Base-by-base conservation (phyloP, 345 rosid species). In the Anacardium occidentale region DNA sequence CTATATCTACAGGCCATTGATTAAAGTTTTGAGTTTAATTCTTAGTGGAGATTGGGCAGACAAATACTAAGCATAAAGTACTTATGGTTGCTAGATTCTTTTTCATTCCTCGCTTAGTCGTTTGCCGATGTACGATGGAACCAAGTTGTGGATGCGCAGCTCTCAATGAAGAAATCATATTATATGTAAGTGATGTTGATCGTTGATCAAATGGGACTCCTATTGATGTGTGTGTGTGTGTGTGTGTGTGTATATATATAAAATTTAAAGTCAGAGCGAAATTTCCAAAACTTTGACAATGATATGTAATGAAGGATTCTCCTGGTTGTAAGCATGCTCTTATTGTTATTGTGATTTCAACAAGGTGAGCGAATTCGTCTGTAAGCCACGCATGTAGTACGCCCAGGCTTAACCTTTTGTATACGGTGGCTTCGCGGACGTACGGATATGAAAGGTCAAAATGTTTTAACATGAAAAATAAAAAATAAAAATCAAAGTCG, bases 131-230 rank as follows among this genome's bases (percentile, higher is more conserved):
- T 13, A 14, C 69, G 69, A 65, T 65, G 42, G 21, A 9, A 29
- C 44, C 69, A 48, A 65, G 9, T 56, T 26, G 11, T 17, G 6
- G 8, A 7, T 11, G 13, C 11, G 56, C n/a, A 47, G 22, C 7
- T 65, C 12, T 26, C 69, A 48, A 48, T 48, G 69, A 9, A 48
- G 22, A 65, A 65, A 65, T 48, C 69, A 65, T 25, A 48, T 48
- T 18, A 17, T 10, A 57, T 10, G 12, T n/a, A n/a, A n/a, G n/a
- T n/a, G n/a, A 32, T 62, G 15, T 20, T 63, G 7, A 1, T 63
- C 44, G 1, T 42, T 44, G 52, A n/a, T n/a, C n/a, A n/a, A n/a
- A n/a, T n/a, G n/a, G n/a, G n/a, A n/a, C n/a, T n/a, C n/a, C n/a
- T n/a, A n/a, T n/a, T n/a, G n/a, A n/a, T n/a, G n/a, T n/a, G n/a